Conservation (phyloP, 352 stramenopile species). For the Paralagenidium karlingii region DNA sequence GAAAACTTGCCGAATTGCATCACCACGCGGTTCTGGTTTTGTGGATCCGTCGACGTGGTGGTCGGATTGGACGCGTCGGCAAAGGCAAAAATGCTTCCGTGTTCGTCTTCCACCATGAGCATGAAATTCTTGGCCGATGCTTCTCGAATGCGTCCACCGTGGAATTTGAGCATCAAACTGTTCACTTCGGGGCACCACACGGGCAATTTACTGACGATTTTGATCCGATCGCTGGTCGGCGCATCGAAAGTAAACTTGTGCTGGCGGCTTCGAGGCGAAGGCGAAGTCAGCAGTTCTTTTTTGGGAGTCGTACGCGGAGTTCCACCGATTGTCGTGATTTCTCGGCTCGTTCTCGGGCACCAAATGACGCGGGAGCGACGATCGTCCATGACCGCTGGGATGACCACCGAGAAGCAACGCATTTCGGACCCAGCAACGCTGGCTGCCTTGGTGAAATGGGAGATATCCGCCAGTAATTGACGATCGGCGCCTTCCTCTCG, state of each 20-base stretch:
- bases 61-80: conserved; percentile 12
- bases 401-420: conserved; percentile 65
- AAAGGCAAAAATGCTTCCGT: too few relatives aligned
- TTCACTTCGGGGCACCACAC: conserved; percentile 82
- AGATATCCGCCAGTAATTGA: conserved; percentile 75
- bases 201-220: conserved; percentile 73
- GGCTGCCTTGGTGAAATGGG: conserved; percentile 70
- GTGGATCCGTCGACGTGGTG: conserved; percentile 13
- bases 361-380: conserved; percentile 67
- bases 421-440: conserved; percentile 66
- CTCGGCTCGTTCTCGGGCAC: conserved; percentile 62
- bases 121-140: conserved; percentile 87
- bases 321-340: conserved; percentile 37
- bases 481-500: conserved; percentile 42
- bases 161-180: conserved; percentile 84
- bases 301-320: conserved; percentile 41
- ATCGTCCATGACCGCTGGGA: conserved; percentile 76
- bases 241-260: conserved; percentile 67
- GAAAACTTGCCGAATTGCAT: conserved; percentile 86
- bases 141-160: conserved; percentile 72
- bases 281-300: conserved; percentile 48
- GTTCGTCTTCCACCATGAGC: conserved; percentile 69
- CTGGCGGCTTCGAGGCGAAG: conserved; percentile 55
- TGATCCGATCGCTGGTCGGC: conserved; percentile 55
- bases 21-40: conserved; percentile 34